These are phyloP conservation scores for Monosporascus sp. DNA, from an alignment of 2,329 filamentous ascomycete species.

Conservation along the genomic window DNA sequence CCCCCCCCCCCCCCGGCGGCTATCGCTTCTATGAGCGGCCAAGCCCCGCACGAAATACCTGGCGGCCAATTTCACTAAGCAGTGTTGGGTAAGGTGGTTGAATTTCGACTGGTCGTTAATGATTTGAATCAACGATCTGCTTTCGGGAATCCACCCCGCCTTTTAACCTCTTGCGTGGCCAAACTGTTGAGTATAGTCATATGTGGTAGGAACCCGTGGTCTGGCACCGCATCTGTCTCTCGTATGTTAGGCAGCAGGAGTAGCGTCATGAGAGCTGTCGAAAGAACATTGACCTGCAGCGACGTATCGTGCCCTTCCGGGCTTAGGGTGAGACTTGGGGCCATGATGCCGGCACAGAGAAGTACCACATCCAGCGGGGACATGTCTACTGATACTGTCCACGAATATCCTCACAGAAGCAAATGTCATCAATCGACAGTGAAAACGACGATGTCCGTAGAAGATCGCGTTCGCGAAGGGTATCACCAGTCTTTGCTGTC, in stretches of 20 bases:
- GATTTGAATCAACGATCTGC: conserved; percentile 6
- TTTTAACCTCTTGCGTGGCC: conserved; percentile 12
- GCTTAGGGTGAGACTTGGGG: conserved; percentile 6
- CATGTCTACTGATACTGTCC: conserved; percentile 26
- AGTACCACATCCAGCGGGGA: conserved; percentile 38
- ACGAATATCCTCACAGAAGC: conserved; percentile 38
- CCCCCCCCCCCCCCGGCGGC: no score
- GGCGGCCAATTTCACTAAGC: conserved; percentile 22
- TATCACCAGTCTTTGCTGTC: conserved; percentile 1
- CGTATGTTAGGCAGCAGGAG: conserved; percentile 43
- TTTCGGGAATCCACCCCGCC: conserved; percentile 6
- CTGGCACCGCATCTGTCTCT: conserved; percentile 20
- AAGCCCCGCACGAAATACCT: conserved; percentile 29
- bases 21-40: background rate
- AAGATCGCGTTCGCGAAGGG: conserved; percentile 18
- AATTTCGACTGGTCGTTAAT: conserved; percentile 11
- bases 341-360: conserved; percentile 3
- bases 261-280: conserved; percentile 47
- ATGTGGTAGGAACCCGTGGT: conserved; percentile 26
- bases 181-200: conserved; percentile 33
- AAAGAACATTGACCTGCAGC: conserved; percentile 53
- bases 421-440: conserved; percentile 40
- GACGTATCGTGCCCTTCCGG: conserved; percentile 42
- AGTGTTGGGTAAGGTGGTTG: conserved; percentile 15
- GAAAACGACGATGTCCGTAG: conserved; percentile 32